Percentiles rank a stretch among this genome's conserved stretches.
phyloP scores from a whole-genome alignment of 192 early-diverging fungal species.

The Mortierella hygrophila region DNA sequence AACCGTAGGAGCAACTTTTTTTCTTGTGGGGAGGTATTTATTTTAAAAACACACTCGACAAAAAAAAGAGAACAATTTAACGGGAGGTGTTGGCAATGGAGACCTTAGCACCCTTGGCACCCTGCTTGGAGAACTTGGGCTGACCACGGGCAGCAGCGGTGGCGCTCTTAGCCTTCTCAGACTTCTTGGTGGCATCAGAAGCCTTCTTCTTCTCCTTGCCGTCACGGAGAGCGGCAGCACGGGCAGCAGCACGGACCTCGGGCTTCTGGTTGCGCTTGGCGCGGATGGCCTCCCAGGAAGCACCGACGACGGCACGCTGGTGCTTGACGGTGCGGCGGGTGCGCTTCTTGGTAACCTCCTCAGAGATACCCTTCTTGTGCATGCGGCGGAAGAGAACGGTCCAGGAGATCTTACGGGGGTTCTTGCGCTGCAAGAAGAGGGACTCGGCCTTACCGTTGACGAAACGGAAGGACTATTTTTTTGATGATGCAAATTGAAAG shows the following conservation, averaged over 20 bases:
- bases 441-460: constrained; percentile 97
- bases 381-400: constrained; percentile 97
- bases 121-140: constrained; percentile 84
- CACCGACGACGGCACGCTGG: constrained; percentile 96
- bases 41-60: constrained; percentile 25
- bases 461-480: constrained; percentile 91
- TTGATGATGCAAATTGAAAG: not conserved
- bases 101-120: constrained; percentile 81
- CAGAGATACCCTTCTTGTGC: constrained; percentile 98
- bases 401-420: constrained; percentile 99
- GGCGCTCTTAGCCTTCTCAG: constrained; percentile 81
- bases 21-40: constrained; percentile 14
- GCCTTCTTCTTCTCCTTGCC: constrained; percentile 95
- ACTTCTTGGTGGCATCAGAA: constrained; percentile 88
- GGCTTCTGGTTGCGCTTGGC: constrained; percentile 98
- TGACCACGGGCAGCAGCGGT: constrained; percentile 59
- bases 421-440: constrained; percentile 96
- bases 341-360: constrained; percentile 97
- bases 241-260: constrained; percentile 92
- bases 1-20: constrained; percentile 7
- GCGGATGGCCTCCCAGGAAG: constrained; percentile 95
- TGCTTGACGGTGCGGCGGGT: constrained; percentile 94
- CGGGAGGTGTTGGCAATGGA: constrained; percentile 87
- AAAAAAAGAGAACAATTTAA: constrained; percentile 63
- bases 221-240: constrained; percentile 85